Conservation (phyloP, 371 early-diverging fungal species). For the Rhizopus sp. region DNA sequence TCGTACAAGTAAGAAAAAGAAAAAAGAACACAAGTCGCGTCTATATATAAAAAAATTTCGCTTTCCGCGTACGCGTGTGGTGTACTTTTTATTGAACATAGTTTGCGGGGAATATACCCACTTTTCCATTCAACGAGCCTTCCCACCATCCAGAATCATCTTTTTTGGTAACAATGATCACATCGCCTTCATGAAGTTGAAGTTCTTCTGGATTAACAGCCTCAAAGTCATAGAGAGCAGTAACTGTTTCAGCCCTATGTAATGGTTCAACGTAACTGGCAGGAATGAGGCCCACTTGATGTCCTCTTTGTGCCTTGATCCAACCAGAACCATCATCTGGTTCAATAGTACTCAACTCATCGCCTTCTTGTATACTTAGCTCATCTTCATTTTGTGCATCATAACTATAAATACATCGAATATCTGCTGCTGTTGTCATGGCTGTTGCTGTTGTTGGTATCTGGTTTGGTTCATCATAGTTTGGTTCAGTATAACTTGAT, state of each 20-base stretch:
- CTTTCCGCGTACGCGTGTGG: neutral
- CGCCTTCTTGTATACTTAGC: conserved; percentile 68
- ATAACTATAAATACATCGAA: conserved; percentile 61
- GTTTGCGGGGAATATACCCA: conserved; percentile 84
- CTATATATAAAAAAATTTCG: neutral
- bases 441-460: neutral
- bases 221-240: conserved; percentile 77
- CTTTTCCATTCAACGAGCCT: conserved; percentile 60
- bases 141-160: conserved; percentile 82
- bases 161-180: conserved; percentile 62
- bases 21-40: neutral
- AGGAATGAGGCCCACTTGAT: conserved; percentile 68
- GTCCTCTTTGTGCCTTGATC: conserved; percentile 59
- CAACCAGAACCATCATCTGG: conserved; percentile 74
- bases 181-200: conserved; percentile 67
- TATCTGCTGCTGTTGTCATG: neutral
- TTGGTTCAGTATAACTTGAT: too few species aligned
- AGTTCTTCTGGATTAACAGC: conserved; percentile 77
- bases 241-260: conserved; percentile 41
- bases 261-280: conserved; percentile 61
- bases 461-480: too few species aligned
- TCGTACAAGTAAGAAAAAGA: neutral
- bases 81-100: conserved; percentile 58
- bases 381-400: conserved; percentile 76
- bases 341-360: conserved; percentile 63